Conservation (phyloP, 129 eudicot genomes). For the Artemisia annua region DNA sequence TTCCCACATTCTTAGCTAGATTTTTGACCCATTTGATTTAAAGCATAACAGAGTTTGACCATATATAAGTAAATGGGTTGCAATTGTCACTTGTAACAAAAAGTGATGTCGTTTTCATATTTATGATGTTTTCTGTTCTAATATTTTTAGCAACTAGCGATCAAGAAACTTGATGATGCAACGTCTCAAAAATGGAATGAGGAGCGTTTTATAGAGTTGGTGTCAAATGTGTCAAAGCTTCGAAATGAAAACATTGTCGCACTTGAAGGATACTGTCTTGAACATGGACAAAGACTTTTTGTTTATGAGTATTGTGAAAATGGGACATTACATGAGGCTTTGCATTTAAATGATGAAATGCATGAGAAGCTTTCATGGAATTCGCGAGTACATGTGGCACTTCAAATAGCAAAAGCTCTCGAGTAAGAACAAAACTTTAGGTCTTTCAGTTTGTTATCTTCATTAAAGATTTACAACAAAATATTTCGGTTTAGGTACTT, state of each 20-base stretch:
- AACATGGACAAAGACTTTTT: conserved; percentile 72
- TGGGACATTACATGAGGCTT: conserved; percentile 85
- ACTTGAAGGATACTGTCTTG: conserved; percentile 81
- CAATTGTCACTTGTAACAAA: no score
- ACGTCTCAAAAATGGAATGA: conserved; percentile 56
- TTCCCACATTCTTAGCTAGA: no score
- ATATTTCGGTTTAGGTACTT: conserved; percentile 54
- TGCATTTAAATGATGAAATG: conserved; percentile 66
- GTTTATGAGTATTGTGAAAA: conserved; percentile 72
- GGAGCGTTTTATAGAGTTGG: conserved; percentile 64
- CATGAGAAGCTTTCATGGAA: conserved; percentile 84
- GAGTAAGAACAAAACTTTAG: conserved; percentile 53
- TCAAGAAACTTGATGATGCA: conserved; percentile 75
- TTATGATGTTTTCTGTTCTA: conserved; percentile 17
- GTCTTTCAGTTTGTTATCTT: no score
- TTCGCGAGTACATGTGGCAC: conserved; percentile 71
- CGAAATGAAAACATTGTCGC: conserved; percentile 72
- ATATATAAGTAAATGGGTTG: not conserved
- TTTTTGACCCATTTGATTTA: no score
- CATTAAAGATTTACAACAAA: no score
- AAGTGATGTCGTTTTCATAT: not conserved
- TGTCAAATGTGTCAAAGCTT: conserved; percentile 59
- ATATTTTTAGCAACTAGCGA: conserved; percentile 61
- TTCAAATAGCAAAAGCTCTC: conserved; percentile 85
- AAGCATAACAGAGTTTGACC: not conserved